Percentiles rank a stretch among this genome's conserved stretches.
Evolutionary conservation across 306 rosid genomes (phyloP).

Genomic region (Casuarina glauca): DNA sequence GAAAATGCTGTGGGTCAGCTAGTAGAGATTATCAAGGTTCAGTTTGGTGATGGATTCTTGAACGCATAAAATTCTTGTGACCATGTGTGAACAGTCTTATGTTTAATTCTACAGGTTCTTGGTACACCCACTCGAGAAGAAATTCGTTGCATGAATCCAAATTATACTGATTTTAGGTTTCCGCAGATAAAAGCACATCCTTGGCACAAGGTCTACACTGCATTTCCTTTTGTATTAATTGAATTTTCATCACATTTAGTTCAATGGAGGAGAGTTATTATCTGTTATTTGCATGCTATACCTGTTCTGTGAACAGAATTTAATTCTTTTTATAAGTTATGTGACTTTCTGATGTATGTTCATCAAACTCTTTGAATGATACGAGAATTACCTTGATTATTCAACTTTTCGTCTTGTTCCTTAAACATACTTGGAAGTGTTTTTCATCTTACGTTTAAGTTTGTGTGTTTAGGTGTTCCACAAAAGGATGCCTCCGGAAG

Average conservation of each 20-base stretch:
- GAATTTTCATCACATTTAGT: constrained; percentile 8
- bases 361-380: not conserved
- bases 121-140: constrained; percentile 99
- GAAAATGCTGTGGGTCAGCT: constrained; percentile 97
- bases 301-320: no score
- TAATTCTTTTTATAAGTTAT: not conserved
- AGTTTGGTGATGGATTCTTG: constrained; percentile 11
- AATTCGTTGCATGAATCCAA: constrained; percentile 98
- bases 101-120: constrained; percentile 63
- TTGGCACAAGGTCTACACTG: constrained; percentile 83
- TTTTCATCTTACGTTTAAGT: not conserved
- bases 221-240: constrained; percentile 16
- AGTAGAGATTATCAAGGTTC: constrained; percentile 92
- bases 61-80: constrained; percentile 10
- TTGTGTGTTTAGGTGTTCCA: constrained; percentile 67
- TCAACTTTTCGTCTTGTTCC: not conserved
- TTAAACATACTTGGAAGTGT: not conserved
- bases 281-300: constrained; percentile 8
- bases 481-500: constrained; percentile 97
- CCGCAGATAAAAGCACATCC: constrained; percentile 97
- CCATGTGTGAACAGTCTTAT: constrained; percentile 3
- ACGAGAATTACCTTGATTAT: not conserved
- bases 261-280: not conserved
- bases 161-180: constrained; percentile 84
- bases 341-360: not conserved